Percentiles rank a stretch among this genome's conserved stretches.
Evolutionary conservation across 495 filamentous ascomycete species (phyloP).

Genomic region (Aspergillus cristatus): DNA sequence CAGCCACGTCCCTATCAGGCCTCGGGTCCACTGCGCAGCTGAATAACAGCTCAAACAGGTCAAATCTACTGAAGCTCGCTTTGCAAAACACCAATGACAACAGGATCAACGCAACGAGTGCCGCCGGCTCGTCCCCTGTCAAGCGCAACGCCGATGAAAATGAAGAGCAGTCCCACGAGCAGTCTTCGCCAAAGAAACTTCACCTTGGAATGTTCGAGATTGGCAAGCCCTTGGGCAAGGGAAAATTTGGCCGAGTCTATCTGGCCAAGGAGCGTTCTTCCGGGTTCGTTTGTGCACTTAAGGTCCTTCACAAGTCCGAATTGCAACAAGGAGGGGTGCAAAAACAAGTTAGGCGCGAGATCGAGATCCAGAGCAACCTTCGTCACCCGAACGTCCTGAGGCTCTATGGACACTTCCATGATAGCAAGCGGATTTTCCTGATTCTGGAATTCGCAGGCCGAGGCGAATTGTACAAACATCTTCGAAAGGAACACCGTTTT

Average conservation of each 20-base stretch:
- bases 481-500: conserved; percentile 78
- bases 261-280: conserved; percentile 81
- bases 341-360: conserved; percentile 93
- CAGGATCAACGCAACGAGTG: conserved; percentile 40
- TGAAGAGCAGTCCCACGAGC: conserved; percentile 49
- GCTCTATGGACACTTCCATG: conserved; percentile 94
- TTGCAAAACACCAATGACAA: conserved; percentile 61
- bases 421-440: conserved; percentile 89
- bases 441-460: conserved; percentile 94
- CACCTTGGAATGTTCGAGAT: conserved; percentile 99
- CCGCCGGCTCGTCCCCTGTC: conserved; percentile 18
- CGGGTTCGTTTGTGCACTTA: conserved; percentile 92
- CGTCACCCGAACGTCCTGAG: conserved; percentile 93
- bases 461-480: conserved; percentile 95
- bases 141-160: conserved; percentile 48
- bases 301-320: conserved; percentile 93
- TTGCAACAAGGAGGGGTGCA: conserved; percentile 88
- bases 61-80: conserved; percentile 72
- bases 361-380: conserved; percentile 95
- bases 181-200: conserved; percentile 62
- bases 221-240: conserved; percentile 89
- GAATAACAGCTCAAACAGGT: conserved; percentile 49
- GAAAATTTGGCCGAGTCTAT: conserved; percentile 96
- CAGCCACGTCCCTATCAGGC: conserved; percentile 43
- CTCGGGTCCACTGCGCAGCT: conserved; percentile 43